phyloP scores from a whole-genome alignment of 1,139 yeast species.

The Komagataea norvegica region DNA sequence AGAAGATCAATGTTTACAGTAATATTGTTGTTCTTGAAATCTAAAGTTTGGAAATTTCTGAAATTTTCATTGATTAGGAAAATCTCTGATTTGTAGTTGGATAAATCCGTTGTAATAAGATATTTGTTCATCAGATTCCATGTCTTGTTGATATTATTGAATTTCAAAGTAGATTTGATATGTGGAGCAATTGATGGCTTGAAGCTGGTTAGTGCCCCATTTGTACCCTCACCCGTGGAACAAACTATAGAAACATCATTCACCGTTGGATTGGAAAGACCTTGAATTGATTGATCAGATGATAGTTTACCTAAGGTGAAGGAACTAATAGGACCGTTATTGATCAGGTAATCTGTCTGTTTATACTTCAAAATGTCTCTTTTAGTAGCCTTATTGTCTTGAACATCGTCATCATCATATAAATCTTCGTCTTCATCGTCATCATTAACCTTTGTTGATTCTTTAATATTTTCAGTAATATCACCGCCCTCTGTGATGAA shows the following conservation, averaged over 20 bases:
- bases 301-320: constrained; percentile 63
- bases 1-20: constrained; percentile 67
- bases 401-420: constrained; percentile 32
- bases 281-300: constrained; percentile 50
- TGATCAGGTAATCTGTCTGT: constrained; percentile 51
- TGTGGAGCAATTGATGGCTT: constrained; percentile 61
- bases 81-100: constrained; percentile 61
- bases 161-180: constrained; percentile 66
- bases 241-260: constrained; percentile 65
- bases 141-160: constrained; percentile 69
- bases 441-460: constrained; percentile 29
- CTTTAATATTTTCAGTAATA: constrained; percentile 21
- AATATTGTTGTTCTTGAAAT: constrained; percentile 57
- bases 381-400: constrained; percentile 29
- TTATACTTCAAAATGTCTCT: constrained; percentile 30
- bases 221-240: constrained; percentile 59
- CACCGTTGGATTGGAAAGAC: constrained; percentile 62
- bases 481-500: constrained; percentile 13
- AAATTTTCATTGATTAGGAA: constrained; percentile 67
- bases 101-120: constrained; percentile 69
- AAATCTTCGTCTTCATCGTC: constrained; percentile 28
- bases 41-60: constrained; percentile 57
- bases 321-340: constrained; percentile 72
- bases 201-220: constrained; percentile 55
- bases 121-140: constrained; percentile 58